These are phyloP conservation scores for Fraxinus baroniana DNA, from an alignment of 305 asterid genomes.

Conservation along the genomic window DNA sequence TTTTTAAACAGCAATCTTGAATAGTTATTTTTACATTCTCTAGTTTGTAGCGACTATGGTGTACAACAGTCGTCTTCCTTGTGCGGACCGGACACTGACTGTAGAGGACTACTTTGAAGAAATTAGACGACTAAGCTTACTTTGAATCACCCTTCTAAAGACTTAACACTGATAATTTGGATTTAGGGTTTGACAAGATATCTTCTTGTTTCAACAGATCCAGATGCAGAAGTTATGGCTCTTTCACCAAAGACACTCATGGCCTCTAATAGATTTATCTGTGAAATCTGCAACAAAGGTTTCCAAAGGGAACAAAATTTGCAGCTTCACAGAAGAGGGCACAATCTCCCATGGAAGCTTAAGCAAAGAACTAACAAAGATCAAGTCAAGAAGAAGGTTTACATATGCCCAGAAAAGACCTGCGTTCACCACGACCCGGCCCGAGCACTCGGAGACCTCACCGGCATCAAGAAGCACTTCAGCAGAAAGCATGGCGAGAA, in stretches of 20 bases:
- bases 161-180: background rate
- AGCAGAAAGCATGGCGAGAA: constrained; percentile 94
- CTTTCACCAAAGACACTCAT: constrained; percentile 77
- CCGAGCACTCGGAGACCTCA: constrained; percentile 84
- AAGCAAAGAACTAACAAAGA: constrained; percentile 67
- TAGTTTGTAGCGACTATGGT: background rate
- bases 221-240: constrained; percentile 86
- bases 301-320: constrained; percentile 84
- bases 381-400: constrained; percentile 60
- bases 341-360: constrained; percentile 87
- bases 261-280: constrained; percentile 81
- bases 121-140: background rate
- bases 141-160: background rate
- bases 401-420: constrained; percentile 76
- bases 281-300: constrained; percentile 91
- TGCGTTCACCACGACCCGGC: constrained; percentile 85
- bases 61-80: background rate
- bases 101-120: background rate
- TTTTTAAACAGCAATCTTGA: background rate
- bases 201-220: constrained; percentile 46
- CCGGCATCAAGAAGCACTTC: constrained; percentile 86
- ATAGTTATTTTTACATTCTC: background rate
- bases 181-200: background rate
- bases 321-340: constrained; percentile 87
- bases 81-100: background rate